A percentile compares a stretch with the other conserved stretches of the same genome.
phyloP scores from a whole-genome alignment of 306 rosid species.

The Trifolium pratense region DNA sequence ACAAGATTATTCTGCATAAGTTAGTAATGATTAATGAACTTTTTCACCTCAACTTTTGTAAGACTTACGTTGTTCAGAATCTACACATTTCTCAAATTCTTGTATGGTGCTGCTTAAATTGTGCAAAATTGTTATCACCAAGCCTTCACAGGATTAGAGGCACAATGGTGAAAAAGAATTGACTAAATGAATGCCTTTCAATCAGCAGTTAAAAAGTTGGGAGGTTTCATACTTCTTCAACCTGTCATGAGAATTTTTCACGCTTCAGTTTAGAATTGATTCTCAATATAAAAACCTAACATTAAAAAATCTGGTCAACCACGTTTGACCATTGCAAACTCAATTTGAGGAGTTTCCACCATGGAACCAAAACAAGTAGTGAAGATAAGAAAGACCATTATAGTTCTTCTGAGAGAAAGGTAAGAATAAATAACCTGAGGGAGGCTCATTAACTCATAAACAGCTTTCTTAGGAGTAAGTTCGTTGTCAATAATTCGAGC shows the following conservation, averaged over 20 bases:
- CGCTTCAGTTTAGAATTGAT: too few species aligned
- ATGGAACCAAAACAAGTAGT: background rate
- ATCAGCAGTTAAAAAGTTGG: constrained; percentile 46
- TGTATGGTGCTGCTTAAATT: constrained; percentile 21
- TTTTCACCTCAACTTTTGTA: too few species aligned
- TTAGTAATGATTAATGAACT: too few species aligned
- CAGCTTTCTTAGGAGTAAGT: constrained; percentile 89
- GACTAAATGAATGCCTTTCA: constrained; percentile 26
- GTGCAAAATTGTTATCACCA: constrained; percentile 54
- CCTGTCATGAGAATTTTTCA: constrained; percentile 39
- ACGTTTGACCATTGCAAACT: background rate
- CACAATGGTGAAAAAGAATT: constrained; percentile 42
- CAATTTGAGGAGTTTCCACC: background rate
- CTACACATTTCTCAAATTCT: constrained; percentile 41
- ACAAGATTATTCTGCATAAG: too few species aligned
- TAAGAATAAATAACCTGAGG: constrained; percentile 70
- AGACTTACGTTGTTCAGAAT: background rate
- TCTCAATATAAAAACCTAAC: too few species aligned
- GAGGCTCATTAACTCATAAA: constrained; percentile 84
- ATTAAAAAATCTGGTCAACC: too few species aligned
- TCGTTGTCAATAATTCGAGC: constrained; percentile 90
- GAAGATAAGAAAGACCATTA: background rate
- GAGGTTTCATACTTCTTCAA: constrained; percentile 56
- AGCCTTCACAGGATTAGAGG: constrained; percentile 35
- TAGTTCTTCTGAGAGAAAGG: constrained; percentile 29